Conservation (phyloP, 768 basidiomycete species). For the Suillus spraguei region DNA sequence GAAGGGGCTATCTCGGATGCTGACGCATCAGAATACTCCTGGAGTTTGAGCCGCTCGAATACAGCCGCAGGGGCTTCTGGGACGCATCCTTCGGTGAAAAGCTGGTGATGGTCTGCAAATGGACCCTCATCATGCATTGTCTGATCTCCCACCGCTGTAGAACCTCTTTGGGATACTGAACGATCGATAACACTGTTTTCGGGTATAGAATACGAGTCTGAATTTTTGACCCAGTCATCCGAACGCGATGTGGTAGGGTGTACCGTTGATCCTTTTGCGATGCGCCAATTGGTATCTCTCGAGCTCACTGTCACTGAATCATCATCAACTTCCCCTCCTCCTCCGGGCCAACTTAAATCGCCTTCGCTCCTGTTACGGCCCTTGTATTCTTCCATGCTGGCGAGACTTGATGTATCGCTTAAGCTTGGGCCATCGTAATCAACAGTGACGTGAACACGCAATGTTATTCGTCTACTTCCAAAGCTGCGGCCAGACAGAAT, state of each 20-base stretch:
- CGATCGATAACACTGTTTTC: conserved; percentile 8
- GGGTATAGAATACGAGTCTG: conserved; percentile 13
- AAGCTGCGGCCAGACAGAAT: conserved; percentile 68
- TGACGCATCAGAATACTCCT: conserved; percentile 37
- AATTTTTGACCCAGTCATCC: conserved; percentile 1
- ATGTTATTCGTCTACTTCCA: conserved; percentile 68
- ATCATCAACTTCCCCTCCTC: conserved; percentile 56
- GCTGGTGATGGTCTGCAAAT: conserved; percentile 33
- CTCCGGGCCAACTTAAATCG: conserved; percentile 41
- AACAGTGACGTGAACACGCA: conserved; percentile 75
- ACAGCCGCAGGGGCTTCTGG: conserved; percentile 47
- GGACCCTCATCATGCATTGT: conserved; percentile 20
- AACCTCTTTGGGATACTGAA: not conserved
- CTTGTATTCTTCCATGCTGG: conserved; percentile 74
- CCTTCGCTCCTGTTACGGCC: conserved; percentile 59
- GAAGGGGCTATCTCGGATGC: conserved; percentile 25
- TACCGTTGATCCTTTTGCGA: conserved; percentile 8
- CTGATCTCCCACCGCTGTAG: conserved; percentile 1
- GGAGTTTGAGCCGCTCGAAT: conserved; percentile 58
- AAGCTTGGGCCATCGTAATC: conserved; percentile 93
- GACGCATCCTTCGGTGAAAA: conserved; percentile 31
- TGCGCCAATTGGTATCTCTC: conserved; percentile 46
- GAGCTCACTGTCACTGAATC: conserved; percentile 80
- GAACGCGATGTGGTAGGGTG: conserved; percentile 7
- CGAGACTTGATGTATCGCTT: conserved; percentile 84